These are phyloP conservation scores for Dioscorea cayenensis DNA, from an alignment of 116 monocot genomes.

Conservation along the genomic window DNA sequence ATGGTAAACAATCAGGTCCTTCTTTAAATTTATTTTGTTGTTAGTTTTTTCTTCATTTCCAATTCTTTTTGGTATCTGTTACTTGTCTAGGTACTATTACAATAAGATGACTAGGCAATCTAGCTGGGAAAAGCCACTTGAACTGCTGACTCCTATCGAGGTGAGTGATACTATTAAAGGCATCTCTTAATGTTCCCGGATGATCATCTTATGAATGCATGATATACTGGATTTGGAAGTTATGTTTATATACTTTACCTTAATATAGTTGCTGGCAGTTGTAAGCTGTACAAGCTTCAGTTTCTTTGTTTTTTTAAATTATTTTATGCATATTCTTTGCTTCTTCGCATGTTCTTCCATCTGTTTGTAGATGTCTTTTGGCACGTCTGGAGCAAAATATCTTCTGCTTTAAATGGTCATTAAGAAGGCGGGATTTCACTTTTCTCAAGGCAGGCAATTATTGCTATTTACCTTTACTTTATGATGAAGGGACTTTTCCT, in stretches of 20 bases:
- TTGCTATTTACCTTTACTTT: conserved; percentile 30
- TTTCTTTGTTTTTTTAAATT: conserved; percentile 19
- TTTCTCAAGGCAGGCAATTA: conserved; percentile 60
- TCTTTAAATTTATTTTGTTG: neutral
- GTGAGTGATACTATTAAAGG: conserved; percentile 4
- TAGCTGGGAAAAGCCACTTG: conserved; percentile 12
- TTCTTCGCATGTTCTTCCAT: conserved; percentile 58
- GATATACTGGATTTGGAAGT: no score
- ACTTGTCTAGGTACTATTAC: conserved; percentile 14
- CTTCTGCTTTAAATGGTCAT: conserved; percentile 52
- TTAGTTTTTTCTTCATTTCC: neutral
- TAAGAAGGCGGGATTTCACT: conserved; percentile 62
- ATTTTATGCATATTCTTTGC: conserved; percentile 46
- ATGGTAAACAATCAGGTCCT: no score
- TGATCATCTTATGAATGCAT: no score
- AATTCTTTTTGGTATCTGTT: neutral
- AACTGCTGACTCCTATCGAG: conserved; percentile 15
- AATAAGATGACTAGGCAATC: conserved; percentile 14
- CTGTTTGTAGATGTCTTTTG: conserved; percentile 69
- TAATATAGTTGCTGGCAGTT: conserved; percentile 14
- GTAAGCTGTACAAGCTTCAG: conserved; percentile 13
- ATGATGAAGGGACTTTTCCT: conserved; percentile 1
- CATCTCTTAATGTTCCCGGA: neutral
- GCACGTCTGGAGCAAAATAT: conserved; percentile 46
- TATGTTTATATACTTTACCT: neutral